phyloP scores from a whole-genome alignment of 495 filamentous ascomycete genomes.

The Hyaloscypha finlandica region DNA sequence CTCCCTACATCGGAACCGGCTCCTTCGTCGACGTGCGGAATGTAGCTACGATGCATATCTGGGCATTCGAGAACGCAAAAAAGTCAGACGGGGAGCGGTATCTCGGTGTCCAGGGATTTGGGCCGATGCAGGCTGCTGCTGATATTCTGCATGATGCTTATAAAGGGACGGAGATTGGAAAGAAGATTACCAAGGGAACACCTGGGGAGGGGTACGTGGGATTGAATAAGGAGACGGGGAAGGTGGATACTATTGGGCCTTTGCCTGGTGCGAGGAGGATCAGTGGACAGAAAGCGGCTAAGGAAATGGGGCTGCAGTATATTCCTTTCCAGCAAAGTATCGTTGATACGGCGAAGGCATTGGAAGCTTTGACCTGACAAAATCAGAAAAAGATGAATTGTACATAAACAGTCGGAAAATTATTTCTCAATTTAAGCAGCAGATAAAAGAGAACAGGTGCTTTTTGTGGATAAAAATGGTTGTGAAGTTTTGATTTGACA shows the following conservation, averaged over 20 bases:
- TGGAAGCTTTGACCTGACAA: slow-evolving; percentile 20
- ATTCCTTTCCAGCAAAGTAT: slow-evolving; percentile 25
- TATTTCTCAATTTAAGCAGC: too few species aligned
- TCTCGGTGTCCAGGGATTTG: slow-evolving; percentile 32
- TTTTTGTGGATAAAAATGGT: too few species aligned
- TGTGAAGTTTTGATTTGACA: background rate
- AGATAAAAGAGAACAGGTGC: too few species aligned
- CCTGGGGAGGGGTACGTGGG: slow-evolving; percentile 42
- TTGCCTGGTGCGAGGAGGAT: slow-evolving; percentile 3
- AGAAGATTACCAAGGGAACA: slow-evolving; percentile 38
- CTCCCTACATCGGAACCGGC: slow-evolving; percentile 28
- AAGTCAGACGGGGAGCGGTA: slow-evolving; percentile 42
- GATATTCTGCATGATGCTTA: slow-evolving; percentile 42
- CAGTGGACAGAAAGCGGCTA: slow-evolving; percentile 24
- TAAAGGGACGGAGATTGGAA: slow-evolving; percentile 34
- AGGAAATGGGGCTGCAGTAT: slow-evolving; percentile 26
- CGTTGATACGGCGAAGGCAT: slow-evolving; percentile 26
- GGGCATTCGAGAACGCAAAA: slow-evolving; percentile 38
- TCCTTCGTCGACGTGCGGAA: slow-evolving; percentile 46
- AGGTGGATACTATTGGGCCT: slow-evolving; percentile 17
- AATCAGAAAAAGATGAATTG: background rate
- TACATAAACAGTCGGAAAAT: background rate
- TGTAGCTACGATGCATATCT: slow-evolving; percentile 43
- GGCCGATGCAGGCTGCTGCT: slow-evolving; percentile 39
- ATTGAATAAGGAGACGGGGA: slow-evolving; percentile 29